Evolutionary conservation across 768 basidiomycete genomes (phyloP).

Genomic region (Macrolepiota fuliginosa): DNA sequence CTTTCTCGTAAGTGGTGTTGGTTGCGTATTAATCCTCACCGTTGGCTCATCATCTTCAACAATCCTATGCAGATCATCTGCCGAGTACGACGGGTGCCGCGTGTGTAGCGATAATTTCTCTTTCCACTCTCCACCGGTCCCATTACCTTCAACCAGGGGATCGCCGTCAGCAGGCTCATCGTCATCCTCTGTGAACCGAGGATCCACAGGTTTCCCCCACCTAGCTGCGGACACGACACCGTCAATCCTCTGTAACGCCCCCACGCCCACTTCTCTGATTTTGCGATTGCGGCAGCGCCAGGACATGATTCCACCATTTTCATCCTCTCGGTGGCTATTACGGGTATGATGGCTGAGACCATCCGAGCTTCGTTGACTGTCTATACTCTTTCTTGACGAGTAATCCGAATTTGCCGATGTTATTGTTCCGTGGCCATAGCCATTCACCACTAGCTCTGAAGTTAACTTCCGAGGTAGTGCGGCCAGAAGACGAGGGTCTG

Average conservation of each 20-base stretch:
- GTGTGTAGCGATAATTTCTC: constrained; percentile 20
- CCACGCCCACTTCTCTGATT: constrained; percentile 58
- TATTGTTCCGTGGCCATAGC: constrained; percentile 9
- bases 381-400: constrained; percentile 6
- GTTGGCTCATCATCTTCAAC: constrained; percentile 32
- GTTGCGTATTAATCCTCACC: constrained; percentile 36
- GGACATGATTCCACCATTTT: constrained; percentile 35
- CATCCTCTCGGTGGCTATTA: constrained; percentile 21
- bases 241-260: constrained; percentile 69
- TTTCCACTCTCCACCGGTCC: constrained; percentile 38
- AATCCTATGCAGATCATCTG: constrained; percentile 28
- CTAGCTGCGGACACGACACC: constrained; percentile 57
- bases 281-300: constrained; percentile 62
- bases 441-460: constrained; percentile 28
- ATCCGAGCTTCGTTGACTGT: constrained; percentile 26
- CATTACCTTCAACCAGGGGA: constrained; percentile 21
- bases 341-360: constrained; percentile 19
- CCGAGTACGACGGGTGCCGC: constrained; percentile 18
- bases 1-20: constrained; percentile 66
- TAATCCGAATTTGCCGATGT: constrained; percentile 1
- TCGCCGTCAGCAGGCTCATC: constrained; percentile 22
- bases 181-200: constrained; percentile 37
- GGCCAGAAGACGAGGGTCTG: constrained; percentile 74
- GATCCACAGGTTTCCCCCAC: constrained; percentile 49
- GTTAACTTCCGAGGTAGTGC: constrained; percentile 54